Percentiles rank a stretch among this genome's conserved stretches.
phyloP scores from a whole-genome alignment of 805 yeast species.

The Lachancea sp. region DNA sequence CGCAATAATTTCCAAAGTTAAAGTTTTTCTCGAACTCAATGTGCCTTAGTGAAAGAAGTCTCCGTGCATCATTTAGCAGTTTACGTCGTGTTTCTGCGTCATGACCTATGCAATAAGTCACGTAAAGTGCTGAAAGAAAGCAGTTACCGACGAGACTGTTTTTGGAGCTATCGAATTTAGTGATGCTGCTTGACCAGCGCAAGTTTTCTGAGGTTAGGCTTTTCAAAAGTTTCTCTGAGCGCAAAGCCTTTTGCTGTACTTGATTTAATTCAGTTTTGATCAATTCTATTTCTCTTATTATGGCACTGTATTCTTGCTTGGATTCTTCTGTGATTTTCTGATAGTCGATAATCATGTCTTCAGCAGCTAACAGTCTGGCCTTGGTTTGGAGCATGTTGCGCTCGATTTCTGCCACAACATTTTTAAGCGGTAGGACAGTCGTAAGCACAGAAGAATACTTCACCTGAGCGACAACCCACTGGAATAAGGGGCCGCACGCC shows the following conservation, averaged over 20 bases:
- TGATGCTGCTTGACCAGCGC: constrained; percentile 67
- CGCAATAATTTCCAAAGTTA: constrained; percentile 34
- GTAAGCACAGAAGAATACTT: constrained; percentile 65
- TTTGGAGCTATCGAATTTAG: constrained; percentile 42
- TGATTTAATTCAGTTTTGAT: constrained; percentile 63
- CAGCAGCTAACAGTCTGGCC: constrained; percentile 67
- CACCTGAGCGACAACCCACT: constrained; percentile 90
- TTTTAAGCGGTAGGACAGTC: constrained; percentile 63
- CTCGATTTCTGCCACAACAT: constrained; percentile 59
- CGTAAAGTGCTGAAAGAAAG: constrained; percentile 54
- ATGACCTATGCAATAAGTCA: constrained; percentile 53
- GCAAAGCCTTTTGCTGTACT: constrained; percentile 52
- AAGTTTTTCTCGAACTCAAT: constrained; percentile 38
- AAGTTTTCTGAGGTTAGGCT: constrained; percentile 59
- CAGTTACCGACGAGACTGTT: constrained; percentile 56
- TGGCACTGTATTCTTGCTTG: constrained; percentile 58
- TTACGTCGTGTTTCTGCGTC: constrained; percentile 43
- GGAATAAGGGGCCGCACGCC: constrained; percentile 87
- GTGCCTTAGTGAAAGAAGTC: constrained; percentile 30
- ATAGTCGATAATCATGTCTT: constrained; percentile 73
- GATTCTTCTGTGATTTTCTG: constrained; percentile 61
- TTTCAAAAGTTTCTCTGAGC: constrained; percentile 58
- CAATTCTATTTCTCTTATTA: constrained; percentile 74
- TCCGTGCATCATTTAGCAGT: constrained; percentile 35
- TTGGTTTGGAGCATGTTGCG: constrained; percentile 52